These are phyloP conservation scores for Artemisia tridentata DNA, from an alignment of 129 eudicot species.

Conservation along the genomic window DNA sequence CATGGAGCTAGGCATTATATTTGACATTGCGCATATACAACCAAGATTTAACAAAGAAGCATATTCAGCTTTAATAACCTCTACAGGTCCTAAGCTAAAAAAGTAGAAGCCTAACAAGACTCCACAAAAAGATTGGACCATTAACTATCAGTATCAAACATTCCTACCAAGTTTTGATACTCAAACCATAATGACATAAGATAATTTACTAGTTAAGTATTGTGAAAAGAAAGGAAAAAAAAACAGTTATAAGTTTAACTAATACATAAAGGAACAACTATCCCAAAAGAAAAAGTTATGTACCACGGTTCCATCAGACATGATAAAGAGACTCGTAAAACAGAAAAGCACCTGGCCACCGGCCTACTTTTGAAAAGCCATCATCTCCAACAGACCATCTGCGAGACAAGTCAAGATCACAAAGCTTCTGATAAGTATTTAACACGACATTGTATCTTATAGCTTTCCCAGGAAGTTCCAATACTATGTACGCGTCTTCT, in stretches of 20 bases:
- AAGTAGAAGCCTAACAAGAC: slow-evolving; percentile 11
- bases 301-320: slow-evolving; percentile 14
- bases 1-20: neutral
- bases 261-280: slow-evolving; percentile 18
- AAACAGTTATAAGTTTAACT: slow-evolving; percentile 15
- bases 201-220: slow-evolving; percentile 15
- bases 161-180: neutral
- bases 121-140: slow-evolving; percentile 13
- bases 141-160: slow-evolving; percentile 26
- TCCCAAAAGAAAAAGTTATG: slow-evolving; percentile 6
- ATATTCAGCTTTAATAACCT: too few species aligned
- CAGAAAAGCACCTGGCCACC: slow-evolving; percentile 39
- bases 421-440: slow-evolving; percentile 35
- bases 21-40: neutral
- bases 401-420: slow-evolving; percentile 21
- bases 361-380: slow-evolving; percentile 31
- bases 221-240: slow-evolving; percentile 11
- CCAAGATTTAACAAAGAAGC: neutral
- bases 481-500: slow-evolving; percentile 38
- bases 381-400: slow-evolving; percentile 32
- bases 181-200: too few species aligned
- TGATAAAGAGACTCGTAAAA: slow-evolving; percentile 36
- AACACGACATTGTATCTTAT: slow-evolving; percentile 32
- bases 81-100: too few species aligned
- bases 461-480: slow-evolving; percentile 42